Percentiles rank a stretch among this genome's conserved stretches.
Evolutionary conservation across 2,329 filamentous ascomycete genomes (phyloP).

Genomic region (Paecilomyces formosus): DNA sequence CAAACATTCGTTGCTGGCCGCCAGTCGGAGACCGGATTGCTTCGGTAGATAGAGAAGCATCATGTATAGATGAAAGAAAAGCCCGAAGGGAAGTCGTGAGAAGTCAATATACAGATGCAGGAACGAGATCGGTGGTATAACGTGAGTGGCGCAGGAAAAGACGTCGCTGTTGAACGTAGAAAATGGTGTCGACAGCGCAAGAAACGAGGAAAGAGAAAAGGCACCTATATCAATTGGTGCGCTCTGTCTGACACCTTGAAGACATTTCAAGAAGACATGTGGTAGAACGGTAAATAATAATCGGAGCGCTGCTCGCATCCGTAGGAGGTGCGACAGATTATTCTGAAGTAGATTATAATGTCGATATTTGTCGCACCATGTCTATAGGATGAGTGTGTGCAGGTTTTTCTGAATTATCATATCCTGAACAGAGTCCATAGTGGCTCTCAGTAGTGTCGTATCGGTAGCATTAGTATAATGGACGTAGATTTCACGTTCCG

Average conservation of each 20-base stretch:
- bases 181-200: background rate
- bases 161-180: background rate
- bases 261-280: background rate
- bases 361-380: constrained; percentile 11
- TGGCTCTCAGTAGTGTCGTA: constrained; percentile 73
- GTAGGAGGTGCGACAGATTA: background rate
- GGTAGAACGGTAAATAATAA: background rate
- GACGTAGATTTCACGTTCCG: constrained; percentile 50
- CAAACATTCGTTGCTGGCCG: background rate
- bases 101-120: constrained; percentile 5
- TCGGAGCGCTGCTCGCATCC: background rate
- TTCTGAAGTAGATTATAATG: constrained; percentile 12
- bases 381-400: constrained; percentile 65
- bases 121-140: background rate
- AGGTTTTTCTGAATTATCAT: constrained; percentile 82
- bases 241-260: background rate
- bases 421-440: constrained; percentile 78
- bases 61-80: constrained; percentile 1
- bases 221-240: background rate
- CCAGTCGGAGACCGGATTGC: background rate
- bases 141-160: background rate
- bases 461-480: constrained; percentile 56
- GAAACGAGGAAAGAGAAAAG: constrained; percentile 1
- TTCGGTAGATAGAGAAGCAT: background rate
- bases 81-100: constrained; percentile 3